These are phyloP conservation scores for Ampelomyces quisqualis DNA, from an alignment of 2,329 filamentous ascomycete genomes.

Conservation along the genomic window DNA sequence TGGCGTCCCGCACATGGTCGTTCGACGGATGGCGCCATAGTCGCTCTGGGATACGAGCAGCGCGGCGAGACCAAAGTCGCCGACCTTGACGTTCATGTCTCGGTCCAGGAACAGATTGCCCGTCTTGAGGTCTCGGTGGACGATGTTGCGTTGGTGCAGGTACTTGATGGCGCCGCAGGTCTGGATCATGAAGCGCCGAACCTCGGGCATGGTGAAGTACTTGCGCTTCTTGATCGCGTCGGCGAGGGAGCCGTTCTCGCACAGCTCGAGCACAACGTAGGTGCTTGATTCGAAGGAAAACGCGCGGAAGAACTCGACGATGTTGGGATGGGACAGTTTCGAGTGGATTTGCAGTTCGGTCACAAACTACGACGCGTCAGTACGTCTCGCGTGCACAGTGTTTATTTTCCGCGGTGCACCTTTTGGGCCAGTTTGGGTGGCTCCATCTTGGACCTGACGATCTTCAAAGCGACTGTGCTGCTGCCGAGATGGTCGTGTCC, in stretches of 20 bases:
- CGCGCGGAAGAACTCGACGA: conserved; percentile 91
- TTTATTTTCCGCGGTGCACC: conserved; percentile 51
- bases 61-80: conserved; percentile 93
- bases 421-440: conserved; percentile 81
- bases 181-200: conserved; percentile 90
- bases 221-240: conserved; percentile 95
- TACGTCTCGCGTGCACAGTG: conserved; percentile 1
- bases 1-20: conserved; percentile 92
- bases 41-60: conserved; percentile 89
- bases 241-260: conserved; percentile 93
- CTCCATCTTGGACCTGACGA: conserved; percentile 78
- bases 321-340: conserved; percentile 93
- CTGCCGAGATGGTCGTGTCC: conserved; percentile 58
- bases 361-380: conserved; percentile 57
- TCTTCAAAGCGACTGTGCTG: conserved; percentile 74
- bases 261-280: conserved; percentile 91
- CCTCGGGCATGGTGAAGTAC: conserved; percentile 88
- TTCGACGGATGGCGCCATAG: conserved; percentile 75
- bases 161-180: conserved; percentile 98
- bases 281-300: conserved; percentile 89
- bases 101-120: conserved; percentile 95
- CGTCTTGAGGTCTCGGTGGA: conserved; percentile 96
- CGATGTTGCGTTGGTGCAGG: conserved; percentile 92
- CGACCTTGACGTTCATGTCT: conserved; percentile 96
- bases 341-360: conserved; percentile 96